phyloP scores from a whole-genome alignment of 2,329 filamentous ascomycete species.

The Colletotrichum melonis region DNA sequence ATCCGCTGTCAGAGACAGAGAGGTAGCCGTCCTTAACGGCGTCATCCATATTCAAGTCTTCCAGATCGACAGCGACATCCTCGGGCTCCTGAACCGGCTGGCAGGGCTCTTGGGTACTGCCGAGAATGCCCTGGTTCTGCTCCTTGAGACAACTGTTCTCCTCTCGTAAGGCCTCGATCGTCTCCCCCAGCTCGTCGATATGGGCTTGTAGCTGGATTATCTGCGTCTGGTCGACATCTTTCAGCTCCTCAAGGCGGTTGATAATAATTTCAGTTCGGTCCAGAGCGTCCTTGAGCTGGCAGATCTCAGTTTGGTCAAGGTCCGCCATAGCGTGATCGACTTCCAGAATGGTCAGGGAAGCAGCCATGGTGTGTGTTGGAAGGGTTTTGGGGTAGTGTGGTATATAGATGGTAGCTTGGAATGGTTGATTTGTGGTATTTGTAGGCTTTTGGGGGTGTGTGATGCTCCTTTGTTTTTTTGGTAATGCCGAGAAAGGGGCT shows the following conservation, averaged over 20 bases:
- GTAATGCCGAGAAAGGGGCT: neutral
- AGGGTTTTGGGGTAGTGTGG: neutral
- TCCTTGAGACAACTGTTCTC: neutral
- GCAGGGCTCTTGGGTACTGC: neutral
- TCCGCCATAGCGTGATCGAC: neutral
- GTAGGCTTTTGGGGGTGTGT: neutral
- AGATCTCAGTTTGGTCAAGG: conserved; percentile 16
- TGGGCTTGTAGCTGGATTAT: neutral
- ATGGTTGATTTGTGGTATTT: neutral
- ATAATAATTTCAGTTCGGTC: neutral
- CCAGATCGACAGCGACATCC: neutral
- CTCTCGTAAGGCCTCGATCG: neutral
- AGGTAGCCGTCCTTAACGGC: neutral
- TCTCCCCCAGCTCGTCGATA: neutral
- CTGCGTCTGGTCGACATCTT: neutral
- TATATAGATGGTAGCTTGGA: conserved; percentile 39
- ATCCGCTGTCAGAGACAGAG: conserved; percentile 1
- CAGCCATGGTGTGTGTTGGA: neutral
- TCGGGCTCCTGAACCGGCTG: neutral
- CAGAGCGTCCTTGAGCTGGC: neutral
- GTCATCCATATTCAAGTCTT: neutral
- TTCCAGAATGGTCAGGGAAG: neutral
- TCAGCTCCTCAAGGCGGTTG: neutral
- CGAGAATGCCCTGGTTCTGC: neutral
- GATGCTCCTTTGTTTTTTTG: neutral